phyloP scores from a whole-genome alignment of 202 grass and related monocot genomes.

The Musa balbisiana region DNA sequence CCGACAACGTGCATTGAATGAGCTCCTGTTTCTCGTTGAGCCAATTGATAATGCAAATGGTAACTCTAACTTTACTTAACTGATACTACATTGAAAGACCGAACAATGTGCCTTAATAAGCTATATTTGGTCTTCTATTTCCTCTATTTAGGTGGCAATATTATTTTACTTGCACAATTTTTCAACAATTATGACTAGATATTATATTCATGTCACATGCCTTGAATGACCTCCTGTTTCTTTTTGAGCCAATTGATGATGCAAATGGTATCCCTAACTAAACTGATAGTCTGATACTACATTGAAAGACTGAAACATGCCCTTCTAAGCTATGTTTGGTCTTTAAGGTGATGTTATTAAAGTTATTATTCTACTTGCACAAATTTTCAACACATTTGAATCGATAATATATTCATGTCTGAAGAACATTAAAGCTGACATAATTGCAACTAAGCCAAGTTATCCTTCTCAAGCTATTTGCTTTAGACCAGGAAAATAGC shows the following conservation, averaged over 20 bases:
- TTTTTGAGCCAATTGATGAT: constrained; percentile 80
- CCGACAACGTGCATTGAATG: constrained; percentile 53
- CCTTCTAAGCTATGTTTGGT: too few species aligned
- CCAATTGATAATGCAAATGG: constrained; percentile 81
- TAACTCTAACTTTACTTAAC: constrained; percentile 21
- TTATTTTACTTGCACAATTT: background rate
- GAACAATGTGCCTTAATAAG: too few species aligned
- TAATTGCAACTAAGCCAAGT: background rate
- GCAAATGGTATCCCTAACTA: constrained; percentile 56
- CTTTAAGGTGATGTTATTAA: background rate
- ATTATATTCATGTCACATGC: constrained; percentile 15
- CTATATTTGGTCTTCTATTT: background rate
- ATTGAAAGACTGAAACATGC: too few species aligned
- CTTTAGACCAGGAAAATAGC: background rate
- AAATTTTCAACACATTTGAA: background rate
- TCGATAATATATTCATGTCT: too few species aligned
- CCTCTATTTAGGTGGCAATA: background rate
- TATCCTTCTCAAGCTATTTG: background rate
- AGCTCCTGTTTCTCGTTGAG: constrained; percentile 85
- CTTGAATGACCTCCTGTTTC: constrained; percentile 68
- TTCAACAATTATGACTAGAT: background rate
- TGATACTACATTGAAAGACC: too few species aligned
- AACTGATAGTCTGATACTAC: too few species aligned
- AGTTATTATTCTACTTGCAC: background rate
- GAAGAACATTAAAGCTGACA: background rate